Evolutionary conservation across 2,329 filamentous ascomycete species (phyloP), one percentile per base, ranked within the genome.

Genomic region (Polychaeton citri): DNA sequence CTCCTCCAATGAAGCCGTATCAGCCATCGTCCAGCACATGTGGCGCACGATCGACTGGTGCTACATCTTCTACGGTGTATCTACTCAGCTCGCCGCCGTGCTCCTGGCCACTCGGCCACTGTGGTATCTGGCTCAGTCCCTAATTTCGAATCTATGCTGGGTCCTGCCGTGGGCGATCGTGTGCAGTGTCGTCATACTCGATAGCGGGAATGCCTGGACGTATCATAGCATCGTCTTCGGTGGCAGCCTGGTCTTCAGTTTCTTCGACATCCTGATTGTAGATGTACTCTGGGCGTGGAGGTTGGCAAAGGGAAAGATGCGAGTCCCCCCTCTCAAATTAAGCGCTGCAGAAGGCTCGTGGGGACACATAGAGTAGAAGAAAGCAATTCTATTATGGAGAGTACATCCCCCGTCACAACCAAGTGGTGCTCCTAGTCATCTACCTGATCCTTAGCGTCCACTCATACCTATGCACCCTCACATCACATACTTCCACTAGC

Each of bases 131-230:
- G 74, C 69, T 39, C 78, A 83, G 51, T 76, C 73, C 3, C 56
- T 84, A 1, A 67, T 61, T 0, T 80, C 76, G 5, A 84, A 83
- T 46, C 33, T 84, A 0, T 52, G 78, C 0, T 83, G 77, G 49
- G 76, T 83, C 0, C 55, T 85, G 2, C 79, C 78, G 0, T 84
- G 79, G 77, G 77, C 79, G 0, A 71, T 84, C 28, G 74, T 69
- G 0, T 74, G 70, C 40, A 70, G 66, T 34, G 62, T 58, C 4
- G 57, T 56, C n/a, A 37, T 56, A 2, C 55, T 79, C 32, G 63
- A 66, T 5, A 51, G 61, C 3, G 55, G 57, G 0, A 69, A 74
- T 46, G 76, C 79, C 0, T 83, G 77, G 79, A 74, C 64, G 0
- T 82, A 77, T 49, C 72, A 81, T 45, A 65, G 69, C 0, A 52